Evolutionary conservation across 176 grass and related monocot species (phyloP), one percentile per base, ranked within the genome.

Genomic region (barley (Hordeum vulgare)): DNA sequence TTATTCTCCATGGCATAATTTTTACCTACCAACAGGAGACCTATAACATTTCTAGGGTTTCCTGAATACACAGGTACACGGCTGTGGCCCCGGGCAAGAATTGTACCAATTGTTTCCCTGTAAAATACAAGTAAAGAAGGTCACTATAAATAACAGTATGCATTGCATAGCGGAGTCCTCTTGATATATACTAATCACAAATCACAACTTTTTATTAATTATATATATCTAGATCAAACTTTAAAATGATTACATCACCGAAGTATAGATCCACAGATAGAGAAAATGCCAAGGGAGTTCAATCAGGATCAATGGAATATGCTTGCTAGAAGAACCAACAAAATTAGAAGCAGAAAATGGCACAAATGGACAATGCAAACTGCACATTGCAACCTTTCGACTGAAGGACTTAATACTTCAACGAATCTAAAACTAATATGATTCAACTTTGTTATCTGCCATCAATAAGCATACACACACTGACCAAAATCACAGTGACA

Each of bases 51-150:
- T 66, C 86, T 92, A 29, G 93, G 93, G 51, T 87, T 96, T 77
- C 97, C 93, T 9, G 89, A 90, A 84, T 96, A 96, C 77, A 99
- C 97, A 94, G 97, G 97, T 15, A 99, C 97, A 78, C 97, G 97
- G 67, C 97, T 99, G 71, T 99, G 97, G 27, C 97, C 97, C 39
- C 97, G 86, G 78, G 97, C 93, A 85, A 99, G 89, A 92, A 99
- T 99, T 92, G 94, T 99, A 10, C 97, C 97, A 84, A 99, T 94
- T 15, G 91, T 90, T 92, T 99, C 97, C 97, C 97, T 99, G 59
- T 41, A 61, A 88, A 86, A 90, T 40, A 86, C 11, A 61, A 75
- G 70, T 84, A 70, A 25, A 66, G 39, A 66, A 78, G 81, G 65
- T 29, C 60, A 12, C 11, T 40, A 21, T 53, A 62, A 39, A 56